Conservation (phyloP, 2,329 filamentous ascomycete species). For the Blumeriella jaapii region DNA sequence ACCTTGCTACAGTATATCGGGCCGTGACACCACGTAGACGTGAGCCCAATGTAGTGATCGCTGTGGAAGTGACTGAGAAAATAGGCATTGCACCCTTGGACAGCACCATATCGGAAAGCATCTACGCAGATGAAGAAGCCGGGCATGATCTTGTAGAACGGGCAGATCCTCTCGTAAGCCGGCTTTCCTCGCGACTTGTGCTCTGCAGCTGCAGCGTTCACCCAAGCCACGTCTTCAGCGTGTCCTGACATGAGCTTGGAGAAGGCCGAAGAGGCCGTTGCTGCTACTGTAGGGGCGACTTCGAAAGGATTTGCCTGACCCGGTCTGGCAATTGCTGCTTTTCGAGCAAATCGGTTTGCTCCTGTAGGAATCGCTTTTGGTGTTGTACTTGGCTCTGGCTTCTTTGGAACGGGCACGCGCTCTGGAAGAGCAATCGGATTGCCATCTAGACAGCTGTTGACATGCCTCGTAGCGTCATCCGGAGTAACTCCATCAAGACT, state of each 20-base stretch:
- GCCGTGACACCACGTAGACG: constrained; percentile 78
- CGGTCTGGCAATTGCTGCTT: constrained; percentile 58
- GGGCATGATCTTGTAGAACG: constrained; percentile 97
- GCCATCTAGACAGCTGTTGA: constrained; percentile 87
- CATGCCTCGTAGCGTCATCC: constrained; percentile 69
- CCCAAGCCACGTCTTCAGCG: constrained; percentile 85
- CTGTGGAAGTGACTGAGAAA: constrained; percentile 98
- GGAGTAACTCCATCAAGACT: constrained; percentile 46
- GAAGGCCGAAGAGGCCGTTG: constrained; percentile 59
- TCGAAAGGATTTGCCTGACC: constrained; percentile 72
- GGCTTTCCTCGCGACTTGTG: constrained; percentile 69
- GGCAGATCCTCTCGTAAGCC: constrained; percentile 81
- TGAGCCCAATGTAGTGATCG: constrained; percentile 90
- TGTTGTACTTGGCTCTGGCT: constrained; percentile 15
- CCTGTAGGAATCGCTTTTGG: constrained; percentile 16
- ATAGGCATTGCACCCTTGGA: constrained; percentile 85
- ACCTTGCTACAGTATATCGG: constrained; percentile 95
- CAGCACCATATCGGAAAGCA: constrained; percentile 88
- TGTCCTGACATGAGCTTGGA: constrained; percentile 87
- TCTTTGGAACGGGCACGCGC: constrained; percentile 12
- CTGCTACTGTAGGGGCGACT: constrained; percentile 32
- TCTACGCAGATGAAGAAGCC: constrained; percentile 90
- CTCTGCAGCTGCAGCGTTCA: constrained; percentile 71
- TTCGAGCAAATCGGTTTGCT: constrained; percentile 44
- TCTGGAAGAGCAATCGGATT: constrained; percentile 48